Percentiles rank a stretch among this genome's conserved stretches.
phyloP scores from a whole-genome alignment of 768 basidiomycete genomes.

The Multifurca ochricompacta region DNA sequence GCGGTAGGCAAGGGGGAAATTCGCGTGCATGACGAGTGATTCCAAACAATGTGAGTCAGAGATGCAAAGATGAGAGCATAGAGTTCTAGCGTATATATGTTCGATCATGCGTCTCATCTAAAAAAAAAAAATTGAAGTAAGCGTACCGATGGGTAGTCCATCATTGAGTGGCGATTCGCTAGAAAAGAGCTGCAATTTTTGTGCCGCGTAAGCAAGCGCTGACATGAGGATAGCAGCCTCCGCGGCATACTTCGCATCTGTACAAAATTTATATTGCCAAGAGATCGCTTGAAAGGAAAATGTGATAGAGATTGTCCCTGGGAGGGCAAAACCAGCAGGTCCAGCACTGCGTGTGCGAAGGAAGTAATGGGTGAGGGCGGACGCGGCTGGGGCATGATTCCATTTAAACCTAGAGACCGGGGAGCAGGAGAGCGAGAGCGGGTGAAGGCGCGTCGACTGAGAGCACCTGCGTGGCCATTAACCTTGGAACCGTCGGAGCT shows the following conservation, averaged over 20 bases:
- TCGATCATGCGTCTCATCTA: background rate
- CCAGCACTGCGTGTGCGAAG: slow-evolving; percentile 31
- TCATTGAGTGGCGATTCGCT: slow-evolving; percentile 4
- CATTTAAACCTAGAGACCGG: slow-evolving; percentile 30
- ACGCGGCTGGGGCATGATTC: slow-evolving; percentile 28
- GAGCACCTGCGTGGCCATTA: slow-evolving; percentile 28
- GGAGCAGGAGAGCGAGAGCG: slow-evolving; percentile 66
- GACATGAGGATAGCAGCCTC: slow-evolving; percentile 61
- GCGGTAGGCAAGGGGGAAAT: background rate
- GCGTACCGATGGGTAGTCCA: slow-evolving; percentile 17
- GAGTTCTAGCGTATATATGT: slow-evolving; percentile 12
- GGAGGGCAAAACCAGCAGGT: slow-evolving; percentile 35
- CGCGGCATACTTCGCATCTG: slow-evolving; percentile 53
- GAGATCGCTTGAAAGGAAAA: slow-evolving; percentile 38
- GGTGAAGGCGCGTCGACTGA: slow-evolving; percentile 45
- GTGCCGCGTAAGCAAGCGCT: slow-evolving; percentile 50
- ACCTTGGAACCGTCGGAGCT: slow-evolving; percentile 35
- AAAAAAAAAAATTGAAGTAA: background rate
- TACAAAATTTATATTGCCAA: slow-evolving; percentile 39
- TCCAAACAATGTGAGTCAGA: slow-evolving; percentile 18
- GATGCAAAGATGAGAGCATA: slow-evolving; percentile 15
- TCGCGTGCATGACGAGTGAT: slow-evolving; percentile 9
- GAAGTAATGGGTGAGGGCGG: slow-evolving; percentile 38
- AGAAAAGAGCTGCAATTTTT: slow-evolving; percentile 33
- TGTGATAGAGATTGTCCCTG: slow-evolving; percentile 38